phyloP scores from a whole-genome alignment of 2,329 filamentous ascomycete genomes.

The Diaporthe citriasiana region DNA sequence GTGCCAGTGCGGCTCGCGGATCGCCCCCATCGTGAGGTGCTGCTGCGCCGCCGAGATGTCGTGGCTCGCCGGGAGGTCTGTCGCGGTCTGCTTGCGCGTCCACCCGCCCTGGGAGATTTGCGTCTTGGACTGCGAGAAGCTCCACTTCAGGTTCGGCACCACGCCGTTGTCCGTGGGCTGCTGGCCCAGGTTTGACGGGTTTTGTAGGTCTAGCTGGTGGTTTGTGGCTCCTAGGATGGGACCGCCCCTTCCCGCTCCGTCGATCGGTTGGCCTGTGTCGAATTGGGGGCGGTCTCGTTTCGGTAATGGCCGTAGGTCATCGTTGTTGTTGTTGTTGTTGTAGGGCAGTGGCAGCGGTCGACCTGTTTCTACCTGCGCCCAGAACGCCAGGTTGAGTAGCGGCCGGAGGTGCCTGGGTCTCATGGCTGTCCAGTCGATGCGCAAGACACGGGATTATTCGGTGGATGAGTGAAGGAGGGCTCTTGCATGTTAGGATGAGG shows the following conservation, averaged over 20 bases:
- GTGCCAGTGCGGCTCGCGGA: slow-evolving; percentile 78
- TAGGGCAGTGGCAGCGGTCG: background rate
- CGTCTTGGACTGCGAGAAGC: slow-evolving; percentile 77
- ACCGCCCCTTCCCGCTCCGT: slow-evolving; percentile 69
- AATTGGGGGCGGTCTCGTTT: slow-evolving; percentile 50
- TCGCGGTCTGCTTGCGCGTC: slow-evolving; percentile 75
- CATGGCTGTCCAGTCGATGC: background rate
- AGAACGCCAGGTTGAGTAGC: background rate
- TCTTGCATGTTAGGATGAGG: background rate
- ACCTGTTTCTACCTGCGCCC: background rate
- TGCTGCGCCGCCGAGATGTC: slow-evolving; percentile 79
- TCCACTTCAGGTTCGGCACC: slow-evolving; percentile 78
- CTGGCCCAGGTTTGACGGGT: slow-evolving; percentile 73
- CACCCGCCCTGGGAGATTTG: slow-evolving; percentile 74
- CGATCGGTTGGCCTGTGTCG: slow-evolving; percentile 67
- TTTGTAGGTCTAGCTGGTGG: slow-evolving; percentile 70
- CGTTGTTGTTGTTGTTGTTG: background rate
- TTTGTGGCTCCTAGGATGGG: slow-evolving; percentile 72
- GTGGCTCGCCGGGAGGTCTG: slow-evolving; percentile 75
- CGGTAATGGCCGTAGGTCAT: too few species aligned
- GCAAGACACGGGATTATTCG: background rate
- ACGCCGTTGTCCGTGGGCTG: slow-evolving; percentile 74
- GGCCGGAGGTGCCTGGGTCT: background rate
- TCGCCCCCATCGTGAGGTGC: slow-evolving; percentile 75
- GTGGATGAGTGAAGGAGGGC: too few species aligned